phyloP scores from a whole-genome alignment of 2,329 filamentous ascomycete genomes.

The Alternaria triticina region DNA sequence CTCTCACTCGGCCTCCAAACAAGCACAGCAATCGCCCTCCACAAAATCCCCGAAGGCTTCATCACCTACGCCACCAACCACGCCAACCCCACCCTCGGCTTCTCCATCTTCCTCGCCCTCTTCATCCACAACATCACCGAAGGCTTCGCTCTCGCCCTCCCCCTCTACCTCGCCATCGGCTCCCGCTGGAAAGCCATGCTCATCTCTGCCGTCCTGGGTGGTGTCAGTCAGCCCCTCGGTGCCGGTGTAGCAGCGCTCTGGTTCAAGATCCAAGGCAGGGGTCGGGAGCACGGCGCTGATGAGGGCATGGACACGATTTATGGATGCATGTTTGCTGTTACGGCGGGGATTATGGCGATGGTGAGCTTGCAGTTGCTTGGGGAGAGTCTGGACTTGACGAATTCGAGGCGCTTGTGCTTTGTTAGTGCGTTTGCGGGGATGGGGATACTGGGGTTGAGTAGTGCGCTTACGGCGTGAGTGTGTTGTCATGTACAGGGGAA shows the following conservation, averaged over 20 bases:
- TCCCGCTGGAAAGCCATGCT: slow-evolving; percentile 82
- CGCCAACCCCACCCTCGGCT: slow-evolving; percentile 84
- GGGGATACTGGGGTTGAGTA: slow-evolving; percentile 83
- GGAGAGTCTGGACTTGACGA: slow-evolving; percentile 82
- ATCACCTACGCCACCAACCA: slow-evolving; percentile 98
- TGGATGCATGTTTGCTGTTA: slow-evolving; percentile 83
- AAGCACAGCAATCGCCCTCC: slow-evolving; percentile 89
- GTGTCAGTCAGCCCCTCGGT: slow-evolving; percentile 84
- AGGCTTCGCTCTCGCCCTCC: slow-evolving; percentile 91
- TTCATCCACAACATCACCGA: slow-evolving; percentile 99
- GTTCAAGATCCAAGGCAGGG: slow-evolving; percentile 73
- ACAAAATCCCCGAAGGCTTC: slow-evolving; percentile 88
- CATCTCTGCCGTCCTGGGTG: slow-evolving; percentile 83
- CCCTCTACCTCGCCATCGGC: slow-evolving; percentile 87
- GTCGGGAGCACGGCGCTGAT: slow-evolving; percentile 51
- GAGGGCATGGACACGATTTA: slow-evolving; percentile 68
- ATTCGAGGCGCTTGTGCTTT: slow-evolving; percentile 78
- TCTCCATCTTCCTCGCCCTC: slow-evolving; percentile 91
- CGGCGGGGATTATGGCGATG: slow-evolving; percentile 93
- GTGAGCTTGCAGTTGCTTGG: slow-evolving; percentile 89
- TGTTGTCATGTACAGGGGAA: not conserved
- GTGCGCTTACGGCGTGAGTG: slow-evolving; percentile 73
- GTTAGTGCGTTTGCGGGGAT: slow-evolving; percentile 85
- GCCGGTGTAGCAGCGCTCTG: slow-evolving; percentile 83
- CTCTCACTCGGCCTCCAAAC: slow-evolving; percentile 95